Percentiles rank a stretch among this genome's conserved stretches.
Evolutionary conservation across 441 rosid genomes (phyloP).

Genomic region (Raphanus hybrid): DNA sequence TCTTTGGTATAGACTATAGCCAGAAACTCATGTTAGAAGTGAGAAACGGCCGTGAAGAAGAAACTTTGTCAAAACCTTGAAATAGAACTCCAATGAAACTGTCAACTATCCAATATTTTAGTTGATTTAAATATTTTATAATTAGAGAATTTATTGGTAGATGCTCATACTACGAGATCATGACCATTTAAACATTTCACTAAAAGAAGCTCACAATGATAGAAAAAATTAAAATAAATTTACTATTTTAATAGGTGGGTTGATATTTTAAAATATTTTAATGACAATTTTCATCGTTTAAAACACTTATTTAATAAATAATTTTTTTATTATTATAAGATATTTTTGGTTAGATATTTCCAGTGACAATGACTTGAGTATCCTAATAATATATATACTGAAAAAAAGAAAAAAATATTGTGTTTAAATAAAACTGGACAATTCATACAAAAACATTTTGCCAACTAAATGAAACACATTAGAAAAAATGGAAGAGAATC

Average conservation of each 20-base stretch:
- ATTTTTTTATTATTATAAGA: not conserved
- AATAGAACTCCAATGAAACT: not conserved
- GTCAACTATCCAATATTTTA: not conserved
- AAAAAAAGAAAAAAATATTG: too few species aligned
- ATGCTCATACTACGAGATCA: not conserved
- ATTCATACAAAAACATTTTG: too few species aligned
- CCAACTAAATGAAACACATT: too few species aligned
- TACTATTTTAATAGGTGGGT: not conserved
- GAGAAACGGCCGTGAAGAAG: not conserved
- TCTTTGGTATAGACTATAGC: not conserved
- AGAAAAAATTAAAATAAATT: too few species aligned
- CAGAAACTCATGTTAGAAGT: too few species aligned
- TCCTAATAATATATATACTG: too few species aligned
- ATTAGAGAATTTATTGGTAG: not conserved
- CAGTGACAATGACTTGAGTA: too few species aligned
- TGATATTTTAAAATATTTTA: not conserved
- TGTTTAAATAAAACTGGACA: too few species aligned
- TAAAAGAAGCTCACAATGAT: not conserved
- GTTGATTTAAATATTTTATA: not conserved
- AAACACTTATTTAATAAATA: not conserved
- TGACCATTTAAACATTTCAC: not conserved
- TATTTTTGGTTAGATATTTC: not conserved
- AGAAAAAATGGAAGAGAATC: conserved; percentile 12
- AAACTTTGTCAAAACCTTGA: not conserved
- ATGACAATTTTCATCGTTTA: not conserved